Conservation (phyloP, 495 filamentous ascomycete species). For the Articulospora tetracladia region DNA sequence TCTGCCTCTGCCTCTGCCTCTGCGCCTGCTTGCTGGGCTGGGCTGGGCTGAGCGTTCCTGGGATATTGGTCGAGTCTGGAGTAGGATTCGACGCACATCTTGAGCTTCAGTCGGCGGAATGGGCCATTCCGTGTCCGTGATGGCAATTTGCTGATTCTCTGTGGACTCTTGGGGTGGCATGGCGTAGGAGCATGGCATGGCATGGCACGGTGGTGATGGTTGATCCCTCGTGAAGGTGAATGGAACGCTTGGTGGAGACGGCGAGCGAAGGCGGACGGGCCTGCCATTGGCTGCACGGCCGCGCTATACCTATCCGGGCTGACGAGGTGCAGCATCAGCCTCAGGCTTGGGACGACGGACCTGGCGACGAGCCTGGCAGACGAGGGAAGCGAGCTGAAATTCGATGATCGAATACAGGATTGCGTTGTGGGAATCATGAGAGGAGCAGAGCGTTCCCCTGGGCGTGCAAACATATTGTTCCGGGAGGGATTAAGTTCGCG, state of each 20-base stretch:
- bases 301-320: neutral
- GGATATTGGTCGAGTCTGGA: neutral
- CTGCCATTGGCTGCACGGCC: neutral
- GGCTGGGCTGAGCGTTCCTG: neutral
- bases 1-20: too few relatives aligned
- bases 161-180: neutral
- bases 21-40: too few relatives aligned
- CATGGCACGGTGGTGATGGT: neutral
- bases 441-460: neutral
- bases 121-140: neutral
- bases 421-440: neutral
- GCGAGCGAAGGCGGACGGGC: neutral
- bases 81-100: neutral
- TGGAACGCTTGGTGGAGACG: neutral
- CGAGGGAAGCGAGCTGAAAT: neutral
- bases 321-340: neutral
- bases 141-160: neutral
- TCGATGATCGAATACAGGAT: neutral
- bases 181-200: neutral
- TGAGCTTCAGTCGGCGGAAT: neutral
- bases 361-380: neutral
- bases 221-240: neutral
- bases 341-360: neutral
- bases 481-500: neutral
- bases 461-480: neutral